Evolutionary conservation across 371 early-diverging fungal genomes (phyloP).

Genomic region (Mucor ambiguus): DNA sequence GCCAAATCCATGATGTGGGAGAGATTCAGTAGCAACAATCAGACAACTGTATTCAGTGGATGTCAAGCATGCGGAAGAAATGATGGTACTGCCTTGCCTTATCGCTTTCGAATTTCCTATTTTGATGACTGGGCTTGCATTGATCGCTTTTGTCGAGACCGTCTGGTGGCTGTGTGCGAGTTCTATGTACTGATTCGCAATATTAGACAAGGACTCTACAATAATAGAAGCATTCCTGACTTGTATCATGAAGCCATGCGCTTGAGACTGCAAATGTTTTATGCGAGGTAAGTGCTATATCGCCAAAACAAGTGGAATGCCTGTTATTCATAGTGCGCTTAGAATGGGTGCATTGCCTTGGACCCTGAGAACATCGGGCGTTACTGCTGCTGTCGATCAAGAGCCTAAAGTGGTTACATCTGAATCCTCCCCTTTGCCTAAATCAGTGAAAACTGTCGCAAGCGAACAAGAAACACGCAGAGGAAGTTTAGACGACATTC

Average conservation of each 20-base stretch:
- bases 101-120: slow-evolving; percentile 80
- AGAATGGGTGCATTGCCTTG: slow-evolving; percentile 56
- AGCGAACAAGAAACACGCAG: slow-evolving; percentile 14
- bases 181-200: slow-evolving; percentile 92
- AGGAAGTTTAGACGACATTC: slow-evolving; percentile 25
- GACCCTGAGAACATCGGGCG: slow-evolving; percentile 33
- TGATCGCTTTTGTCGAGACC: slow-evolving; percentile 88
- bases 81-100: slow-evolving; percentile 62
- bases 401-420: slow-evolving; percentile 14
- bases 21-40: slow-evolving; percentile 55
- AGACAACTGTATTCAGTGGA: slow-evolving; percentile 60
- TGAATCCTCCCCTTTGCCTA: slow-evolving; percentile 33
- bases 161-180: slow-evolving; percentile 89
- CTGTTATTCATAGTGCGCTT: not conserved
- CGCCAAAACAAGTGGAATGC: not conserved
- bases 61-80: slow-evolving; percentile 89
- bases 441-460: slow-evolving; percentile 15
- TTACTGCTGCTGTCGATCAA: slow-evolving; percentile 4
- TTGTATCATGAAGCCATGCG: slow-evolving; percentile 82
- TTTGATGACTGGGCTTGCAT: slow-evolving; percentile 87
- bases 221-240: slow-evolving; percentile 72
- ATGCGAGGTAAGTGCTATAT: slow-evolving; percentile 54
- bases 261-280: slow-evolving; percentile 89
- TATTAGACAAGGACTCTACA: slow-evolving; percentile 83
- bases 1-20: slow-evolving; percentile 71